Evolutionary conservation across 2,329 filamentous ascomycete species (phyloP), one percentile per base, ranked within the genome.

Genomic region (Nothophoma quercina): DNA sequence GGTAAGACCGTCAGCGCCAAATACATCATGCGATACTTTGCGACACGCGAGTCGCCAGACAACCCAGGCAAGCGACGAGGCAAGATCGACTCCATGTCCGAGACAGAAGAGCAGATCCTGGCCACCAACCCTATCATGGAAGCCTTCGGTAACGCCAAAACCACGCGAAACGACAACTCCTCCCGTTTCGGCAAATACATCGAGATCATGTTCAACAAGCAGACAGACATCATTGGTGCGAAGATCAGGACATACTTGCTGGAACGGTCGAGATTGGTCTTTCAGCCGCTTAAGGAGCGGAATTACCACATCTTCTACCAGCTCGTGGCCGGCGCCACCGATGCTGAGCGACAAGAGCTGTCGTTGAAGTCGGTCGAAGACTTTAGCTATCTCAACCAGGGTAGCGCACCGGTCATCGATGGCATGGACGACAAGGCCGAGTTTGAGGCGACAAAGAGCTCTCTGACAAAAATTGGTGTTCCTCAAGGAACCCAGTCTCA

Each of bases 221-320:
- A 88, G 69, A 96, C 91, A 58, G 95, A 96, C 74, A 99, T 99
- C 68, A 97, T 98, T 70, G 95, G 95, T 64, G 95, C 95, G 50
- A 96, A 96, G 80, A 99, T 99, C 71, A 85, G 95, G 66, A 97
- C 93, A 49, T 99, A 99, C 71, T 82, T 99, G 62, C 82, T 99
- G 35, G 95, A 99, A 76, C 90, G 95, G 55, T 98, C 95, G 57
- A 88, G 95, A 78, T 81, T 99, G 67, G 95, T 98, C 15, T 99
- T 98, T 77, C 95, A 99, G 73, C 95, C 95, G 33, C 81, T 97
- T 59, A 98, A 96, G 79, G 95, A 99, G 80, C 86, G 95, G 63
- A 99, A 99, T 75, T 99, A 99, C 78, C 95, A 99, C 77, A 93
- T 99, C 68, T 99, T 99, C 79, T 99, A 99, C 76, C 95, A 99